Base-by-base conservation (phyloP, 306 rosid genomes). In the Prunus mume region DNA sequence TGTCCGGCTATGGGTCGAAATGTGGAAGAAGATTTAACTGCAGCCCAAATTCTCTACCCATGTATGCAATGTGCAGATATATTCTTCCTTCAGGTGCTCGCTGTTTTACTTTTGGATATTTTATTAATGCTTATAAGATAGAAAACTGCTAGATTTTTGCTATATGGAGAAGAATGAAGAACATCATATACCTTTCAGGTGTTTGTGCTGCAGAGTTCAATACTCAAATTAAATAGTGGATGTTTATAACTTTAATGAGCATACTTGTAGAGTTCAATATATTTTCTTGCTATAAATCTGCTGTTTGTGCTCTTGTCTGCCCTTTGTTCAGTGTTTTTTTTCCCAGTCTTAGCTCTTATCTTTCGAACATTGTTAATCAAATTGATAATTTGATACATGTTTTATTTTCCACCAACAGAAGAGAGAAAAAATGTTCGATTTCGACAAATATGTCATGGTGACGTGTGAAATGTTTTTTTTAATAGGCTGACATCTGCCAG, bases 1-100 rank as follows among this genome's bases (percentile, higher is more conserved):
- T 71, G 93, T 52, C 96, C 86, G 81, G 90, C 87, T 30, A 94
- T 91, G 98, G 98, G 98, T 22, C 85, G 95, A 60, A 84, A 56
- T 65, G 93, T 89, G 41, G 79, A 84, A 13, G 96, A 90, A 0
- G 95, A 91, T 57, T 82, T 94, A 81, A 81, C 90, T 51, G 96
- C 95, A 17, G 98, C 95, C 66, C 98, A 91, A 77, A 91, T 91
- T 81, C 45, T 94, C 79, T 94, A 94, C 82, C 97, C 96, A 3
- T 94, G 96, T 84, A 91, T 94, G 98, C 98, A 91, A 73, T 94
- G 98, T 79, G 97, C 97, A 58, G 98, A 94, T 83, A 85, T 90
- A 47, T 94, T 94, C 89, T 94, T 88, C 80, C 89, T 90, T 64
- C 82, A 91, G 98, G 98, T 82, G 68, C 70, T 73, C 73, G 47